Evolutionary conservation across 2,329 filamentous ascomycete species (phyloP).

Genomic region (Sordariomycetes sp.): DNA sequence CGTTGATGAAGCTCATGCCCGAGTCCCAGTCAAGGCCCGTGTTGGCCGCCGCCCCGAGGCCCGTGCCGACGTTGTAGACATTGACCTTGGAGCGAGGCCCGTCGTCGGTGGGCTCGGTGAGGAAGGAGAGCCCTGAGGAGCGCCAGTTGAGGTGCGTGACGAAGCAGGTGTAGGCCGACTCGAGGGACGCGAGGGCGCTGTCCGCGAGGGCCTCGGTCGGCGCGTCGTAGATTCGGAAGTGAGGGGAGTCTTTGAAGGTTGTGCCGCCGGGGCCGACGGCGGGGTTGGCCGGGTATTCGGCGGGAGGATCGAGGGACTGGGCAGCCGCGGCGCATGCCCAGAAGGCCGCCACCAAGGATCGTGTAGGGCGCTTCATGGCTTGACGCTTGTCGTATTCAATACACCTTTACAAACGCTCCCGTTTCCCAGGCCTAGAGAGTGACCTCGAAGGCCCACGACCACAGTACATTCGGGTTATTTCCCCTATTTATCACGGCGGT

Average conservation of each 20-base stretch:
- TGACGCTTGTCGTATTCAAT: too few relatives aligned
- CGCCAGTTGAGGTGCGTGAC: constrained; percentile 24
- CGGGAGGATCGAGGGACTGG: too few relatives aligned
- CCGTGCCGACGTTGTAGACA: constrained; percentile 25
- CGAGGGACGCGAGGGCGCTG: constrained; percentile 26
- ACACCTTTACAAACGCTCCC: too few relatives aligned
- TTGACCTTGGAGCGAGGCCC: constrained; percentile 35
- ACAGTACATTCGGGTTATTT: too few relatives aligned
- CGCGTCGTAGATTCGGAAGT: constrained; percentile 27
- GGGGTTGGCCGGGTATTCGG: too few relatives aligned
- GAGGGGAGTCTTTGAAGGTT: constrained; percentile 16
- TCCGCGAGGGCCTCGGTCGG: constrained; percentile 10
- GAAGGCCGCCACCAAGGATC: too few relatives aligned
- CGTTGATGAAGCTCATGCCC: constrained; percentile 31
- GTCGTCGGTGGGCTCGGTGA: constrained; percentile 15
- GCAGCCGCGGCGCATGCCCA: too few relatives aligned
- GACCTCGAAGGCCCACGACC: too few relatives aligned
- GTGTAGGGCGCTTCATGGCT: too few relatives aligned
- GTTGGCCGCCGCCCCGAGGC: constrained; percentile 28
- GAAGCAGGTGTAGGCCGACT: constrained; percentile 32
- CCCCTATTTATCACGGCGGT: not conserved
- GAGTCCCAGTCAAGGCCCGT: constrained; percentile 26
- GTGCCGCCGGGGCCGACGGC: too few relatives aligned
- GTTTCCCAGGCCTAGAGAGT: too few relatives aligned
- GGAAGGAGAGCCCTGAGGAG: constrained; percentile 25